These are phyloP conservation scores for Excoecaria cochinchinensis DNA, from an alignment of 345 rosid species.

Conservation along the genomic window DNA sequence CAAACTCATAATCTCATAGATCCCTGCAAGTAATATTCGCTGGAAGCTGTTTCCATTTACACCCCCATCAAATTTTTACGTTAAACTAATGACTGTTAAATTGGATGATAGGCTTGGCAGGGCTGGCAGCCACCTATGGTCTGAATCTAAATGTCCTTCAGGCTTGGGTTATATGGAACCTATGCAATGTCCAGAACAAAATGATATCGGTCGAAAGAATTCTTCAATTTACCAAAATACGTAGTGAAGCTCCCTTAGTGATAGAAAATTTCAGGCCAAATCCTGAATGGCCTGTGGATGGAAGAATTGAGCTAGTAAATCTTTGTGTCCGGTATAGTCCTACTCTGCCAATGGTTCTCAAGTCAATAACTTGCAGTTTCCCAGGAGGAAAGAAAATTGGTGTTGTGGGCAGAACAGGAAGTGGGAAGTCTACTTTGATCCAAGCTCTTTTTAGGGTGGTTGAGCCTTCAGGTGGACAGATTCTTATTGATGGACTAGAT, in stretches of 20 bases:
- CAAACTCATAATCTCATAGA: no score
- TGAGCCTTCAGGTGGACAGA: slow-evolving; percentile 71
- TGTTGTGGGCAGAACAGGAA: slow-evolving; percentile 90
- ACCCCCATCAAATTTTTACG: background rate
- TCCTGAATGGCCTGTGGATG: slow-evolving; percentile 54
- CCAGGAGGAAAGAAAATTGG: slow-evolving; percentile 72
- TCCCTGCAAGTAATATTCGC: background rate
- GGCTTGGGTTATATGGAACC: slow-evolving; percentile 79
- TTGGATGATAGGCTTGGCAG: slow-evolving; percentile 57
- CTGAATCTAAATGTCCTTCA: slow-evolving; percentile 66
- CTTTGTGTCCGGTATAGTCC: slow-evolving; percentile 57
- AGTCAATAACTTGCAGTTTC: slow-evolving; percentile 60
- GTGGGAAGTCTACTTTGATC: slow-evolving; percentile 86
- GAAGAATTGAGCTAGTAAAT: slow-evolving; percentile 47
- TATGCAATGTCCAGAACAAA: slow-evolving; percentile 73
- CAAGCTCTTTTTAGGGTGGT: slow-evolving; percentile 82
- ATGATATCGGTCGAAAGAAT: slow-evolving; percentile 79
- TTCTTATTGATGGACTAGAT: slow-evolving; percentile 74
- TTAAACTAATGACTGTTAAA: slow-evolving; percentile 2
- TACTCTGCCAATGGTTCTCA: slow-evolving; percentile 56
- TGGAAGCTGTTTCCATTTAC: background rate
- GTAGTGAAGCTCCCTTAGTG: slow-evolving; percentile 55
- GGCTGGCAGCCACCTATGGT: slow-evolving; percentile 62
- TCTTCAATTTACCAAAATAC: slow-evolving; percentile 54
- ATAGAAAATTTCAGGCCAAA: slow-evolving; percentile 40